Evolutionary conservation across 495 filamentous ascomycete genomes (phyloP).

Genomic region (Penicillium parvum): DNA sequence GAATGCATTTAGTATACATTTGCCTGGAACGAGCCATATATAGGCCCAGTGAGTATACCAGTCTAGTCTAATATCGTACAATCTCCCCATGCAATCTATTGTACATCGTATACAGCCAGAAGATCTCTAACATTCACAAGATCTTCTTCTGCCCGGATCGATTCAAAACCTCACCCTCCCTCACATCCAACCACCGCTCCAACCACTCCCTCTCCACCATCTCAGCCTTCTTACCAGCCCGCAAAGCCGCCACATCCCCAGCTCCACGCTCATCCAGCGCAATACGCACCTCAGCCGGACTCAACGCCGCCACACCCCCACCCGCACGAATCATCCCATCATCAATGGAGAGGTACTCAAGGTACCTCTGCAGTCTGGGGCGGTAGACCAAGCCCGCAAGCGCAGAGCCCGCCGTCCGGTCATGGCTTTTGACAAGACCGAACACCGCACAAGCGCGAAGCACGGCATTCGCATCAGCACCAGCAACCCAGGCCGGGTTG

Average conservation of each 20-base stretch:
- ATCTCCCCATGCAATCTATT: background rate
- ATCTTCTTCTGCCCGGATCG: background rate
- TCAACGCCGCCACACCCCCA: constrained; percentile 50
- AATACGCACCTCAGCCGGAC: constrained; percentile 50
- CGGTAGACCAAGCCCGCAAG: constrained; percentile 36
- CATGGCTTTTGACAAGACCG: constrained; percentile 43
- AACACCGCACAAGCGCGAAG: constrained; percentile 41
- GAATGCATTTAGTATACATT: background rate
- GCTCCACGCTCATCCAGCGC: constrained; percentile 49
- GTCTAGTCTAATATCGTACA: background rate
- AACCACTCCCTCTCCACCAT: constrained; percentile 34
- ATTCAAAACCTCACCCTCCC: background rate
- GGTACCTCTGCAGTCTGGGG: constrained; percentile 35
- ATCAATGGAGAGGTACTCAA: constrained; percentile 54
- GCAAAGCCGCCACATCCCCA: constrained; percentile 24
- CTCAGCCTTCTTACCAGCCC: constrained; percentile 20
- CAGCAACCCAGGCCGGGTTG: constrained; percentile 13
- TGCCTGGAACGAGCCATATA: no score
- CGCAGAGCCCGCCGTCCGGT: constrained; percentile 16
- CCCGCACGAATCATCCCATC: constrained; percentile 51
- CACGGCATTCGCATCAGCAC: constrained; percentile 23
- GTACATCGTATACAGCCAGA: background rate
- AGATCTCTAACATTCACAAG: background rate
- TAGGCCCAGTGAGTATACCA: no score
- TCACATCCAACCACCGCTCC: constrained; percentile 30